Conservation (phyloP, 2,329 filamentous ascomycete species). For the Ophiostoma fasciatum region DNA sequence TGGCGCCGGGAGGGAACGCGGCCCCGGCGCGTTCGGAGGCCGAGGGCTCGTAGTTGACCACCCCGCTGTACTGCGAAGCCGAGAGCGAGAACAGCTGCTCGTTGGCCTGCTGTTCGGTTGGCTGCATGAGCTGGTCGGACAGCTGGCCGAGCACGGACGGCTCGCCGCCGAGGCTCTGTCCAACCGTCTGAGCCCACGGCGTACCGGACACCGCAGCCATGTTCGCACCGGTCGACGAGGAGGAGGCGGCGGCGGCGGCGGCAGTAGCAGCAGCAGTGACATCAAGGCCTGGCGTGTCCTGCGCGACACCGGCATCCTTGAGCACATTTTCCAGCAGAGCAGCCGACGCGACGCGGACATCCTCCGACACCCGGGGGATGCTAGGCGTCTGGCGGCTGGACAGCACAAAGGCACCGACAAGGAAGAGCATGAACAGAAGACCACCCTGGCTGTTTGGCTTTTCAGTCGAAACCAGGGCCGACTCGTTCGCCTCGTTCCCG, state of each 20-base stretch:
- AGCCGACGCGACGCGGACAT: conserved; percentile 64
- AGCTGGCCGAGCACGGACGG: conserved; percentile 51
- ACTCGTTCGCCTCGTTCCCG: conserved; percentile 39
- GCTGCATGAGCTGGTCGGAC: conserved; percentile 53
- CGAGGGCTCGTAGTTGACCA: conserved; percentile 49
- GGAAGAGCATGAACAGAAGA: conserved; percentile 85
- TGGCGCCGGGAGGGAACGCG: conserved; percentile 34
- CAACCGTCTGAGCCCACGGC: conserved; percentile 14
- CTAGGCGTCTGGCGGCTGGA: conserved; percentile 66
- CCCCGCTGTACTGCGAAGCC: conserved; percentile 73
- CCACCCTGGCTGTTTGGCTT: conserved; percentile 63
- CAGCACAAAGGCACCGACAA: conserved; percentile 90
- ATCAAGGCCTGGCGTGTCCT: conserved; percentile 10
- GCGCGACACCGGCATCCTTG: conserved; percentile 57
- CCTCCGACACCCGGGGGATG: conserved; percentile 65
- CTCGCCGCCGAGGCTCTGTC: conserved; percentile 25
- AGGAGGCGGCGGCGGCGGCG: neutral
- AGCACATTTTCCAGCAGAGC: conserved; percentile 67
- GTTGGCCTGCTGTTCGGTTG: conserved; percentile 71
- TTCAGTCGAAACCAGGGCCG: conserved; percentile 34
- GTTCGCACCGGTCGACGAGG: conserved; percentile 1
- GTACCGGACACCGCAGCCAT: neutral
- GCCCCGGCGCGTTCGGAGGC: conserved; percentile 12
- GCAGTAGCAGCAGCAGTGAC: neutral
- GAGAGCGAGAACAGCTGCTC: conserved; percentile 82